Evolutionary conservation across 2,329 filamentous ascomycete genomes (phyloP), one percentile per base, ranked within the genome.

Genomic region (Fusarium austroafricanum): DNA sequence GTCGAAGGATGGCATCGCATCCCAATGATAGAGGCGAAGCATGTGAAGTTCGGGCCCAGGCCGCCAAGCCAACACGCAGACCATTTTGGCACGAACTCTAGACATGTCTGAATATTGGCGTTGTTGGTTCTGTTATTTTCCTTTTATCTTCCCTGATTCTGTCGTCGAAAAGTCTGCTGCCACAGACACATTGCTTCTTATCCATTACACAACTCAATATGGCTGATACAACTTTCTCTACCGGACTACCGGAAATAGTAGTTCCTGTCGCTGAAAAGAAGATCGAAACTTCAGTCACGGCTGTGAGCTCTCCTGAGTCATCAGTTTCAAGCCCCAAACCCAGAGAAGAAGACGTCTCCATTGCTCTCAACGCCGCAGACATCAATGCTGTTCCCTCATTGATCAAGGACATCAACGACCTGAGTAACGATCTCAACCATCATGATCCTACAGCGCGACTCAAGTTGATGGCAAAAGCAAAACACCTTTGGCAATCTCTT

Each of bases 381-480:
- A 42, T 54, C 4, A 52, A 35, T 17, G 59, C 65, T 1, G 68
- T 71, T 1, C 68, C 68, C 6, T 43, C 42, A 1, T 17, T 71
- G 35, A 26, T 71, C 33, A 52, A 59, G 4, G 68, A 69, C 6
- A 64, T 71, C 14, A 60, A 29, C 11, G 11, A 15, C 3, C 35
- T 65, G 4, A 26, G 51, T 5, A 39, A 59, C 4, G 42, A 20
- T 12, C 38, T 66, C 9, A 10, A 40, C 28, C 38, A 20, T 9
- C 38, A 62, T 40, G 61, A 68, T 28, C 54, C 71, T 1, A 47
- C 65, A 39, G 65, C 67, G 3, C 75, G 79, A 2, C 67, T 76
- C 6, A 68, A 72, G n/a, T 70, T 82, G 4, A 66, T 78, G 15
- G 63, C 73, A 2, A 75, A 78, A 56, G 79, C 80, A 2, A 75